Evolutionary conservation across 2,329 filamentous ascomycete genomes (phyloP).

Genomic region (Nothophaeocryptopus gaeumannii): DNA sequence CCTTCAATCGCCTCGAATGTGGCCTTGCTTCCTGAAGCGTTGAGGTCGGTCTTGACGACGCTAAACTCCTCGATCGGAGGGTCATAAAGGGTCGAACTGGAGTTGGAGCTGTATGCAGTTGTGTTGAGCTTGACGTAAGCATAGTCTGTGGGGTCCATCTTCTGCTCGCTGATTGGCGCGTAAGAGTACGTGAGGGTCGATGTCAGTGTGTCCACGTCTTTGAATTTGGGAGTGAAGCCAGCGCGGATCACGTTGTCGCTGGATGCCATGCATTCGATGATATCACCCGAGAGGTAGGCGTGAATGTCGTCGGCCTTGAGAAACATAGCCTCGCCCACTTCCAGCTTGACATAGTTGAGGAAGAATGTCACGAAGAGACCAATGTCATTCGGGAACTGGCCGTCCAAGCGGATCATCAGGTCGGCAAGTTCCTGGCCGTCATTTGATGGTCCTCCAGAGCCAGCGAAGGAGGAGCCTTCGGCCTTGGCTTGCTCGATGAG

Average conservation of each 20-base stretch:
- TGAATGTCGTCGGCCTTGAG: slow-evolving; percentile 96
- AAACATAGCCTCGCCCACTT: slow-evolving; percentile 91
- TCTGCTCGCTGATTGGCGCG: slow-evolving; percentile 90
- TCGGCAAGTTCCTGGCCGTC: slow-evolving; percentile 69
- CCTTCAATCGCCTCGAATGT: slow-evolving; percentile 86
- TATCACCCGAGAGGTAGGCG: slow-evolving; percentile 88
- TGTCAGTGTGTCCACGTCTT: slow-evolving; percentile 86
- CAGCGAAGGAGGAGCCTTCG: slow-evolving; percentile 71
- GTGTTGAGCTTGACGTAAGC: slow-evolving; percentile 80
- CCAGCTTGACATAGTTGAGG: slow-evolving; percentile 87
- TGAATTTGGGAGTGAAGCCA: slow-evolving; percentile 97
- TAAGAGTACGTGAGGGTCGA: slow-evolving; percentile 93
- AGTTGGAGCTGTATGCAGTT: slow-evolving; percentile 74
- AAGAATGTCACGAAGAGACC: slow-evolving; percentile 96
- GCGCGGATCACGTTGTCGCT: slow-evolving; percentile 99
- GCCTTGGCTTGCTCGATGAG: slow-evolving; percentile 69
- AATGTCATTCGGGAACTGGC: slow-evolving; percentile 84
- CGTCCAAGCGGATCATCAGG: slow-evolving; percentile 72
- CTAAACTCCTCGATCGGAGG: slow-evolving; percentile 96
- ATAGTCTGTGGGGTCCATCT: slow-evolving; percentile 83
- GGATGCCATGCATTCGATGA: slow-evolving; percentile 98
- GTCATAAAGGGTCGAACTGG: slow-evolving; percentile 75
- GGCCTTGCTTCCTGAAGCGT: slow-evolving; percentile 68
- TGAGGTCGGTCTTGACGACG: slow-evolving; percentile 77
- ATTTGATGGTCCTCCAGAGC: slow-evolving; percentile 65